Evolutionary conservation across 2,329 filamentous ascomycete genomes (phyloP), one percentile per base, ranked within the genome.

Genomic region (Aspergillus ochraceus): DNA sequence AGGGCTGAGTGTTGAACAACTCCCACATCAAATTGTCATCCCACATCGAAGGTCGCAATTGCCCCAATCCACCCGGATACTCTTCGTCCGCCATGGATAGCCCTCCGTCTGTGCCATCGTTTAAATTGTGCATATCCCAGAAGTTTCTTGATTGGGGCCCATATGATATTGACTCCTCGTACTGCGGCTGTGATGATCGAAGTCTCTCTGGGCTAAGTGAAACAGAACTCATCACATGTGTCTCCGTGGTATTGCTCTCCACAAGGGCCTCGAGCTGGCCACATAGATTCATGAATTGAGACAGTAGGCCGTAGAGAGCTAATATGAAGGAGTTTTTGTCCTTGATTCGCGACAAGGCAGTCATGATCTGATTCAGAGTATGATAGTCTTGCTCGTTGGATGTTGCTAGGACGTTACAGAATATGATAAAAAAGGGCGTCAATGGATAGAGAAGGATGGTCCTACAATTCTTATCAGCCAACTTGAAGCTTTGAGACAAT

Each of bases 11-110:
- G 29, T 46, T 54, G 36, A 54, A 54, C 9, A 54, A 29, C 9
- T 54, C 52, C 52, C 52, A 54, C 52, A 54, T 54, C 42, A 54
- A 36, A 2, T 29, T 26, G 19, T 54, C 52, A 54, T 54, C 39
- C 52, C 52, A 54, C 32, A 54, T 24, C 22, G 52, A 46, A 10
- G 52, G 45, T n/a, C 36, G 36, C 36, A 42, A 42, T 42, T 17
- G 14, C 9, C 17, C 36, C 6, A 42, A 8, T 42, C 17, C 36
- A 42, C 36, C 36, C 6, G 14, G 4, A 8, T n/a, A 42, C 36
- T 42, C 36, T 6, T 42, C 36, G 5, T 42, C 36, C 14, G 36
- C 36, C 36, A 42, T 17, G 14, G 36, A 42, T 19, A n/a, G 14
- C 17, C 36, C 36, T n/a, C 36, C 36, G 14, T 42, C 36, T 42